Conservation (phyloP, 2,329 filamentous ascomycete species). For the Cordyceps tenuipes region DNA sequence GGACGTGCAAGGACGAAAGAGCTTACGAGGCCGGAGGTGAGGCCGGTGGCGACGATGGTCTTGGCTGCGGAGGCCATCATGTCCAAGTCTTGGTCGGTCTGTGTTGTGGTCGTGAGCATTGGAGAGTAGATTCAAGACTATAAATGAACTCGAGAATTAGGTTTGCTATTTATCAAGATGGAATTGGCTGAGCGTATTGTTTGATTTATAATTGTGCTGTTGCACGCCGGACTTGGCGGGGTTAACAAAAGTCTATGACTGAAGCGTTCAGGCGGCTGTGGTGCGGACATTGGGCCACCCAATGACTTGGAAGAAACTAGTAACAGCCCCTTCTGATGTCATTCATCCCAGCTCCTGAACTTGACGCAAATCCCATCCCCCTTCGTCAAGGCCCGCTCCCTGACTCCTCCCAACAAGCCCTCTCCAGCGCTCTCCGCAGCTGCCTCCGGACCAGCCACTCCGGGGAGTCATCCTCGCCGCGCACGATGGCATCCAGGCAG, state of each 20-base stretch:
- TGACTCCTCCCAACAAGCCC: too few relatives aligned
- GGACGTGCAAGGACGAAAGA: too few relatives aligned
- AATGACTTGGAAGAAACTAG: neutral
- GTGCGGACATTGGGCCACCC: neutral
- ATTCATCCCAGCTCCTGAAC: neutral
- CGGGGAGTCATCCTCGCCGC: slow-evolving; percentile 2
- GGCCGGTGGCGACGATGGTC: slow-evolving; percentile 42
- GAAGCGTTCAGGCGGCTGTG: too few relatives aligned
- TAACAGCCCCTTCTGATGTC: neutral
- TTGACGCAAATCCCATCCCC: too few relatives aligned
- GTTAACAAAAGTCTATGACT: neutral
- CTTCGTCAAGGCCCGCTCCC: neutral
- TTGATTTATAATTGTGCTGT: neutral
- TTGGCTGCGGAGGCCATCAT: slow-evolving; percentile 24
- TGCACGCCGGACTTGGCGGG: neutral
- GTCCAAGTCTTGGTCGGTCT: neutral
- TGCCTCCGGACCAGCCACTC: slow-evolving; percentile 6
- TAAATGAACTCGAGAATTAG: too few relatives aligned
- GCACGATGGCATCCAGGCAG: slow-evolving; percentile 1
- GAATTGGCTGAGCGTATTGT: neutral
- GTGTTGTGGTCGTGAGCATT: neutral
- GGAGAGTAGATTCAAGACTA: too few relatives aligned
- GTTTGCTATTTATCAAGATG: neutral
- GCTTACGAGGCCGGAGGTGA: slow-evolving; percentile 40
- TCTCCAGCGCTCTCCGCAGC: slow-evolving; percentile 5